Base-by-base conservation (phyloP, 495 filamentous ascomycete species). In the Penicillium cosmopolitanum region DNA sequence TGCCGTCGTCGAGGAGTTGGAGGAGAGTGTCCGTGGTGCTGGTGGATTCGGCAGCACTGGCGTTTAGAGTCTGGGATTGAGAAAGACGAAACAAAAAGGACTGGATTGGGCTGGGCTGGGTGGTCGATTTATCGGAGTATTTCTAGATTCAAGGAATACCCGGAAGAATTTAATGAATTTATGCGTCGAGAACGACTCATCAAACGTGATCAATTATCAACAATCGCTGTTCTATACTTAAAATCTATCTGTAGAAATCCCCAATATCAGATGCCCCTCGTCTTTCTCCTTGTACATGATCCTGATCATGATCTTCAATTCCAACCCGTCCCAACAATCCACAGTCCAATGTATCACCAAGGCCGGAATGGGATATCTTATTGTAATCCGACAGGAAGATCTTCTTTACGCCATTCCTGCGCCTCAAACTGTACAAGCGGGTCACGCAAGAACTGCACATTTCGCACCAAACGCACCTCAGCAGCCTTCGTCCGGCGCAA, bases 41-140 rank as follows among this genome's bases (percentile, higher is more conserved):
- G 94, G 93, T 16, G 95, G 95, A 9, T 98, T 98, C 67, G 95
- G 95, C 34, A 97, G 93, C 66, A 98, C 95, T 13, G 95, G 94
- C 23, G 38, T 66, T 46, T 72, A 66, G 58, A 56, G 4, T 31
- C 28, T 9, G 5, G 28, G 28, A 31, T 31, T 23, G 23, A 23
- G 23, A 23, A 4, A 31, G 28, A 31, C 55, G 56, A 19, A 15
- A 6, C 23, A 25, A 12, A 12, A 25, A 2, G 11, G 16, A 51
- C 16, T 51, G 52, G 5, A 8, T 54, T 42, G 33, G 52, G 19
- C 11, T 21, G 19, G 19, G 19, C 19, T 21, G 19, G 19, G 19
- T 2, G 52, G 34, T 44, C 33, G 18, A 28, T 16, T 35, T 42
- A 53, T 40, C 38, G 44, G 52, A 50, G 57, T 47, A 58, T 38